Evolutionary conservation across 1,139 yeast genomes (phyloP), one percentile per base, ranked within the genome.

Genomic region (Suhomyces wounanorum): DNA sequence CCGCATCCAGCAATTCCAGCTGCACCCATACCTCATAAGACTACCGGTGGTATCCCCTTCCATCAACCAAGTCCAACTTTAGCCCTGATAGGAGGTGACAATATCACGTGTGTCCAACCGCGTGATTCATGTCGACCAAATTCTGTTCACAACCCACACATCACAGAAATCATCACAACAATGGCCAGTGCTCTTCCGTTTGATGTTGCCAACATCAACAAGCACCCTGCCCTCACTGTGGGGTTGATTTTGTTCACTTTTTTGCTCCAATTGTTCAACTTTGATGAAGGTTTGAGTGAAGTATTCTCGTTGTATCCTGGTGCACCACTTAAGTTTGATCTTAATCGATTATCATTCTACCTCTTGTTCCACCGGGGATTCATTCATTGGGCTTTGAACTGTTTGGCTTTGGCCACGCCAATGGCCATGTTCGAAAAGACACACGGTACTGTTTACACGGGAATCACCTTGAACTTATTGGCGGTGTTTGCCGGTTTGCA

Each of bases 401-500:
- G 82, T n/a, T 55, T 83, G 42, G 80, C 87, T 0, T 65, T 90
- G 43, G 69, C 77, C 48, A 70, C 83, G 0, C 90, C 92, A 6
- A 70, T 91, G 63, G 72, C 88, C 30, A 75, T 79, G 48, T 91
- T 85, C 67, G 98, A 92, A 70, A 73, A 77, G 49, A 67, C 72
- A 28, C 87, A 90, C 60, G 98, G 98, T 9, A 91, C 98, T 0
- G 85, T 92, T 1, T 83, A 89, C 64, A 88, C 97, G 2, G 97
- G 96, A 1, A 77, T 92, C 48, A 85, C 91, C 18, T 73, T 92
- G 52, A 89, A 90, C 65, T 73, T 88, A 26, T 69, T 87, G 51
- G 87, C 96, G 0, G 85, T 87, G 1, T 68, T 83, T 8, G 79
- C 94, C 1, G 97, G 88, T 5, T 64, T 91, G 23, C 81, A 82